phyloP scores from a whole-genome alignment of 768 basidiomycete species.

The Lyophyllum shimeji region DNA sequence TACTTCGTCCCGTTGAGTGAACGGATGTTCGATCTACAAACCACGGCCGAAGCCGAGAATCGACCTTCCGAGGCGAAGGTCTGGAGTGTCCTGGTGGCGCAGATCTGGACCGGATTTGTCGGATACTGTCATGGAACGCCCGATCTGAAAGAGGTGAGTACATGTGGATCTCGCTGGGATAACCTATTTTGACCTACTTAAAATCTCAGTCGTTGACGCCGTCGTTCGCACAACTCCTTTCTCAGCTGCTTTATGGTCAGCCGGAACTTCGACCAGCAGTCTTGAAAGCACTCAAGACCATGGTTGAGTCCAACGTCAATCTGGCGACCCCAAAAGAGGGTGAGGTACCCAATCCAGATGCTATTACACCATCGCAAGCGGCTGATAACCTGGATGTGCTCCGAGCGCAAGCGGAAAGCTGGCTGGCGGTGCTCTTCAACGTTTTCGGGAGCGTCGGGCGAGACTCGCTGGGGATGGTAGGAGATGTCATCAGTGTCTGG shows the following conservation, averaged over 20 bases:
- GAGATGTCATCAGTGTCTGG: conserved; percentile 90
- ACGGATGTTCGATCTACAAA: conserved; percentile 85
- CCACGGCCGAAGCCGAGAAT: conserved; percentile 71
- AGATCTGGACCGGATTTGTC: conserved; percentile 89
- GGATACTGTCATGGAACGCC: conserved; percentile 85
- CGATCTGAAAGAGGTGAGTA: conserved; percentile 69
- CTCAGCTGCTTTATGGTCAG: conserved; percentile 91
- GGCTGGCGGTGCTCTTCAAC: conserved; percentile 95
- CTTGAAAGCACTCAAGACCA: conserved; percentile 73
- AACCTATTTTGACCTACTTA: conserved; percentile 5
- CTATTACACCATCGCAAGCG: conserved; percentile 60
- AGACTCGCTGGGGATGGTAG: conserved; percentile 74
- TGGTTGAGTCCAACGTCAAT: conserved; percentile 78
- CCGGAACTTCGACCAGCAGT: conserved; percentile 80
- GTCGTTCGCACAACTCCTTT: conserved; percentile 71
- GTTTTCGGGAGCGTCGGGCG: conserved; percentile 86
- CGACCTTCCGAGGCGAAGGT: conserved; percentile 88
- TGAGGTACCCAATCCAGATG: conserved; percentile 24
- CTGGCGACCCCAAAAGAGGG: conserved; percentile 41
- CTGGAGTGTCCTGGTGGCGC: conserved; percentile 90
- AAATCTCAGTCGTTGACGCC: conserved; percentile 64
- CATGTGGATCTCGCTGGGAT: background rate
- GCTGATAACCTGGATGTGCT: conserved; percentile 69
- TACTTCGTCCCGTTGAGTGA: conserved; percentile 96
- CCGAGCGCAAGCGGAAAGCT: conserved; percentile 80